Evolutionary conservation across 2,329 filamentous ascomycete species (phyloP), one percentile per base, ranked within the genome.

Genomic region (Penicillium sp.): DNA sequence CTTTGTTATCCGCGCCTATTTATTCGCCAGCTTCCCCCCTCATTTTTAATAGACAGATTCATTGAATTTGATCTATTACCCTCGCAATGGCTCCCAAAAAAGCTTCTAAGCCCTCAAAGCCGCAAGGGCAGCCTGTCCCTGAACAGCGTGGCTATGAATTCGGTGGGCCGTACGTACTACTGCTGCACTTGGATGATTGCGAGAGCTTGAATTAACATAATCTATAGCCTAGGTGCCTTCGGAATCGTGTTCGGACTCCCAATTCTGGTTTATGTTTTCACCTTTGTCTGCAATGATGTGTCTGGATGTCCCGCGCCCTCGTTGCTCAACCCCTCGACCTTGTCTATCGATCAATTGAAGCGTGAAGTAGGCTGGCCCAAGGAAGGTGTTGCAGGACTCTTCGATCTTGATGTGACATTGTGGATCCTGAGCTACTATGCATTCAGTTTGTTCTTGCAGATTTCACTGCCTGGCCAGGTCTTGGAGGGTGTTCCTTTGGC

Each of bases 241-340:
- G 83, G 78, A 60, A 91, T 98, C 69, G 90, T 90, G 8, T 88
- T 96, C 67, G 88, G 88, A 55, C 85, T 97, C 1, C 93, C 93
- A 0, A 59, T 92, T 43, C 82, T 93, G 62, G 85, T 92, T 66
- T 96, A 95, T 77, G 72, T 87, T 67, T 88, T 93, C 71, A 83
- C 88, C 47, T 96, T 97, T 71, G 81, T 89, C 68, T 97, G 93
- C 83, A 98, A 97, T 78, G 93, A 98, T 74, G 81, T 96, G 62
- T 89, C 91, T 9, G 93, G 95, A 57, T 98, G 95, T 72, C 95
- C 93, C 47, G 88, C 91, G 3, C 92, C 93, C 3, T 92, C 90
- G 4, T 81, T 93, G 9, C 83, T 96, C 37, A 82, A 83, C 64
- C 92, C 90, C 31, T 87, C 83, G 55, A 89, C 85, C 9, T 78